A percentile compares a stretch with the other conserved stretches of the same genome.
Evolutionary conservation across 768 basidiomycete species (phyloP).

Genomic region (Leccinum rimulosum): DNA sequence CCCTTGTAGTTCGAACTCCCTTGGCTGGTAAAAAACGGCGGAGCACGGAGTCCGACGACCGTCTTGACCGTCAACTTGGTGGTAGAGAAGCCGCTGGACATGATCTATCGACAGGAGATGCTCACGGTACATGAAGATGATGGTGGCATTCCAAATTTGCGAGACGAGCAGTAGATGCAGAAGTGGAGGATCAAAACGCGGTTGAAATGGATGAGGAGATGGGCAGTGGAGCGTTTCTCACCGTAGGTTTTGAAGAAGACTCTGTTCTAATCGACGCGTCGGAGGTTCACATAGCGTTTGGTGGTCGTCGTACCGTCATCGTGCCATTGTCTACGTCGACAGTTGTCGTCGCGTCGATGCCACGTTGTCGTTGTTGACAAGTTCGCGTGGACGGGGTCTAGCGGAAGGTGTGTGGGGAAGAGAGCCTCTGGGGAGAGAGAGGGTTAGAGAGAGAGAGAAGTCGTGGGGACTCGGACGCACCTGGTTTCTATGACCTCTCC

Average conservation of each 20-base stretch:
- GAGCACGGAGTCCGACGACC: conserved; percentile 92
- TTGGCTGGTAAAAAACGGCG: conserved; percentile 97
- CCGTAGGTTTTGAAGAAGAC: conserved; percentile 99
- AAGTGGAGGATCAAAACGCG: conserved; percentile 98
- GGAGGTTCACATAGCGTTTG: conserved; percentile 91
- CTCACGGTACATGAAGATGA: conserved; percentile 99
- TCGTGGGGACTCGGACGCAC: too few relatives aligned
- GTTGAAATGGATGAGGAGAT: conserved; percentile 98
- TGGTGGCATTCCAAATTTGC: conserved; percentile 99
- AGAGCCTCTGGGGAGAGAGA: too few relatives aligned
- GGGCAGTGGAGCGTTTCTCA: conserved; percentile 90
- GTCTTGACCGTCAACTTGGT: conserved; percentile 89
- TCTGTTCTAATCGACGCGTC: conserved; percentile 88
- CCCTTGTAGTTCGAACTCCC: conserved; percentile 63
- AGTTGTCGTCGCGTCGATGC: too few relatives aligned
- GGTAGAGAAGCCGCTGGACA: conserved; percentile 95
- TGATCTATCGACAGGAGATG: conserved; percentile 97
- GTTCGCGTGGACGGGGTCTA: too few relatives aligned
- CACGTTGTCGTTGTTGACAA: too few relatives aligned
- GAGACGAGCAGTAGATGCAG: conserved; percentile 90
- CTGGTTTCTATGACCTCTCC: too few relatives aligned
- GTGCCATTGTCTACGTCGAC: too few relatives aligned
- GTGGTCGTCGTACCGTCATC: too few relatives aligned
- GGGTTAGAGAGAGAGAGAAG: too few relatives aligned
- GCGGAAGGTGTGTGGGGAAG: too few relatives aligned